Evolutionary conservation across 1,139 yeast species (phyloP).

Genomic region (Magnusiomyces suaveolens): DNA sequence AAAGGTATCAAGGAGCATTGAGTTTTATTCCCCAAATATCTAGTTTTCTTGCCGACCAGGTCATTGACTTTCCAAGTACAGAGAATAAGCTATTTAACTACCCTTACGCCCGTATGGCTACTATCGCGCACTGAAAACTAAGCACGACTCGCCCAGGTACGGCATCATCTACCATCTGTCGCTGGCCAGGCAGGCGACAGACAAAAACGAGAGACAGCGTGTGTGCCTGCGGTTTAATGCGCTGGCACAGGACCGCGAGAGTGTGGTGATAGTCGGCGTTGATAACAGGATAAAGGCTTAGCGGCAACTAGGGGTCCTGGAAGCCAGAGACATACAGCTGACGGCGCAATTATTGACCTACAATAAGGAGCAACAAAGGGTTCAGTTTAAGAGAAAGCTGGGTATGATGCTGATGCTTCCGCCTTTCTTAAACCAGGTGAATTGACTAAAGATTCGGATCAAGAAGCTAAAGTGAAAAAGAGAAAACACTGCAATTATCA

Average conservation of each 20-base stretch:
- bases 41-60: conserved; percentile 88
- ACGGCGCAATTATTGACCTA: conserved; percentile 25
- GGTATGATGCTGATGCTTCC: too few species aligned
- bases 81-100: conserved; percentile 81
- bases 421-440: too few species aligned
- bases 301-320: conserved; percentile 85
- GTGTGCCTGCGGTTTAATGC: conserved; percentile 97
- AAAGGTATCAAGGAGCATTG: conserved; percentile 97
- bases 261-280: conserved; percentile 86
- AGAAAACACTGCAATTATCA: too few species aligned
- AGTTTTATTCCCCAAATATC: conserved; percentile 84
- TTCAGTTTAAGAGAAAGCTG: too few species aligned
- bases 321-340: conserved; percentile 57
- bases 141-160: conserved; percentile 97
- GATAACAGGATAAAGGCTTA: conserved; percentile 91
- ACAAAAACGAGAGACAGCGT: conserved; percentile 72
- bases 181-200: conserved; percentile 92
- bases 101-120: conserved; percentile 90
- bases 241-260: conserved; percentile 84
- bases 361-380: too few species aligned
- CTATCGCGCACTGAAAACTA: conserved; percentile 97
- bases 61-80: conserved; percentile 86
- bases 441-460: too few species aligned
- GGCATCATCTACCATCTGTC: conserved; percentile 97
- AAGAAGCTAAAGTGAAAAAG: too few species aligned